These are phyloP conservation scores for Leccinum pellstonianum DNA, from an alignment of 768 basidiomycete species.

Conservation along the genomic window DNA sequence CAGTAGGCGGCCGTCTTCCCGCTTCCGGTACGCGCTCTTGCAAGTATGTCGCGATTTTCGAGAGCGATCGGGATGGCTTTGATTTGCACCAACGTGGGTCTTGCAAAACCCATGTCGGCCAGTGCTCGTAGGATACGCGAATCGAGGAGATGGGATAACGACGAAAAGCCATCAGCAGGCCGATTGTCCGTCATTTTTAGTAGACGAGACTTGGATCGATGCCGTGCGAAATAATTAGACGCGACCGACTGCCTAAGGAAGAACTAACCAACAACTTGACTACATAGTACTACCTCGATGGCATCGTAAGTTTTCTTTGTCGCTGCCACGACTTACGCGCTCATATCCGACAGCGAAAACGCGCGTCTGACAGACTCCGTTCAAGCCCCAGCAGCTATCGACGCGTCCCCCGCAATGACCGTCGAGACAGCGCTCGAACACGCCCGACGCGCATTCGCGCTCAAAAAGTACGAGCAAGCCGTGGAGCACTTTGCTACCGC, in stretches of 20 bases:
- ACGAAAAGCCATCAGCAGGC: conserved; percentile 44
- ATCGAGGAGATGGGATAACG: conserved; percentile 80
- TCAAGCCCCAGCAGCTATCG: conserved; percentile 5
- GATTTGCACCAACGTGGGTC: conserved; percentile 88
- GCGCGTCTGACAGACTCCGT: neutral
- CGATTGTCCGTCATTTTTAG: neutral
- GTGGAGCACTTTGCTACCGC: conserved; percentile 83
- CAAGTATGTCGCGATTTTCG: conserved; percentile 86
- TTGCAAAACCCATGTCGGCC: conserved; percentile 85
- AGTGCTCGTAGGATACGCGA: conserved; percentile 82
- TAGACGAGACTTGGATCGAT: conserved; percentile 9
- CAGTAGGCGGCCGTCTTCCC: conserved; percentile 98
- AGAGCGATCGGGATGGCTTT: conserved; percentile 92
- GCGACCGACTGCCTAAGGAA: too few species aligned
- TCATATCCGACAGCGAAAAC: conserved; percentile 11
- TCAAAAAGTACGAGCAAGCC: conserved; percentile 83
- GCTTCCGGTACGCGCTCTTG: conserved; percentile 91
- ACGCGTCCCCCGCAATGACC: conserved; percentile 32
- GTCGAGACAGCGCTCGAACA: conserved; percentile 67
- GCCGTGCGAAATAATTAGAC: conserved; percentile 5
- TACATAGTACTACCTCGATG: conserved; percentile 11
- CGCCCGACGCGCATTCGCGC: conserved; percentile 85
- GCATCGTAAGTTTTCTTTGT: conserved; percentile 21
- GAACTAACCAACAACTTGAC: too few species aligned
- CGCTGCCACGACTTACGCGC: neutral